Percentiles rank a stretch among this genome's conserved stretches.
Evolutionary conservation across 139 green algal species (phyloP).

Genomic region (Coelastrella sp.): DNA sequence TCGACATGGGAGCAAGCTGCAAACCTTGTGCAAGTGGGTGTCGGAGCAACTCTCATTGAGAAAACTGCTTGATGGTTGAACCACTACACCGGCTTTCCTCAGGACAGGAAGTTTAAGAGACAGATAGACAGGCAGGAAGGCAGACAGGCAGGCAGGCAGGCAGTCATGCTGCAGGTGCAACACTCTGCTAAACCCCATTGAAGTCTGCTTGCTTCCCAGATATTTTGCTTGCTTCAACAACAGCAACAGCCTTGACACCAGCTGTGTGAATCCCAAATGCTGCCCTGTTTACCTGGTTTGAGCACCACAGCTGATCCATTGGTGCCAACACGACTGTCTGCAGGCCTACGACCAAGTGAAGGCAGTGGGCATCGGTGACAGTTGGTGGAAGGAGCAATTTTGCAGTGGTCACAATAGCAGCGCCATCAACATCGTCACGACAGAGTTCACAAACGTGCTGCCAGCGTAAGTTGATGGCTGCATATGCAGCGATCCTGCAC

Average conservation of each 20-base stretch:
- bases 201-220: no score
- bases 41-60: no score
- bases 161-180: no score
- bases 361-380: slow-evolving; percentile 70
- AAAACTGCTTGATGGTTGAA: no score
- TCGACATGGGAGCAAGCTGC: slow-evolving; percentile 56
- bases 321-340: background rate
- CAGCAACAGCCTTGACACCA: background rate
- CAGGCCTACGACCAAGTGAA: slow-evolving; percentile 59
- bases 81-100: no score
- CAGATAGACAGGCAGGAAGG: background rate
- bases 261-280: background rate
- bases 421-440: slow-evolving; percentile 75
- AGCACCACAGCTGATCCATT: background rate
- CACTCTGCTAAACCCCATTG: no score
- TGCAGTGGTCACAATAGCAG: slow-evolving; percentile 59
- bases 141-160: background rate
- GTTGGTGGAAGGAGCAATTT: slow-evolving; percentile 77
- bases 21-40: slow-evolving; percentile 49
- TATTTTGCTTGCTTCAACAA: background rate
- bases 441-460: slow-evolving; percentile 52
- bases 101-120: no score
- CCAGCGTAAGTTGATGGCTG: slow-evolving; percentile 19
- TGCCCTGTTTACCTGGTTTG: background rate
- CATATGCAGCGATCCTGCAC: background rate